These are phyloP conservation scores for Syzygium jambos DNA, from an alignment of 345 rosid genomes.

Conservation along the genomic window DNA sequence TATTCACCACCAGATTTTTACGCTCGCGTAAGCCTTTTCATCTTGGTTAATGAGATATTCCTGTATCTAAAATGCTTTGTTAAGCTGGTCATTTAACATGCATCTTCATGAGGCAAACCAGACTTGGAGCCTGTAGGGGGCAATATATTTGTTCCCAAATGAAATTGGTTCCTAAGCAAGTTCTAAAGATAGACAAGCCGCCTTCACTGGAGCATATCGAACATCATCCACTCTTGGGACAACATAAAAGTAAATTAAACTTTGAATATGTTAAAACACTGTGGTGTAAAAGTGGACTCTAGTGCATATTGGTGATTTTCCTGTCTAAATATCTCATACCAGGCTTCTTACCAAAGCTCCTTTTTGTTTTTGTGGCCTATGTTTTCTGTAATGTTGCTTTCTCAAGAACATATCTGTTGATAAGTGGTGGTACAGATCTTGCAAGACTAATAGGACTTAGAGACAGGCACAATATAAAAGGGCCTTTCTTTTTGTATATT, in stretches of 20 bases:
- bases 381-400: background rate
- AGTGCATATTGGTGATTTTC: background rate
- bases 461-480: background rate
- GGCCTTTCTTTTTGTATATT: background rate
- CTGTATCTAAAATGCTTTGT: background rate
- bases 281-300: background rate
- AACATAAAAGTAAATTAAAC: background rate
- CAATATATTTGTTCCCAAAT: background rate
- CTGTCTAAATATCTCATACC: background rate
- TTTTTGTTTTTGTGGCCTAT: background rate
- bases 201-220: background rate
- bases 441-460: background rate
- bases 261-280: background rate
- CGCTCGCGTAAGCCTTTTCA: conserved; percentile 31
- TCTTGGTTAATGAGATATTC: background rate
- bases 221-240: background rate
- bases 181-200: background rate
- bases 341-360: background rate
- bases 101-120: background rate
- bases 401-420: background rate
- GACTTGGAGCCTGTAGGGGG: background rate
- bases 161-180: background rate
- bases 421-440: background rate
- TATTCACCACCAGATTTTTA: conserved; percentile 90
- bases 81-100: background rate